Evolutionary conservation across 352 stramenopile species (phyloP), one percentile per base, ranked within the genome.

Genomic region (Phytophthora cajani): DNA sequence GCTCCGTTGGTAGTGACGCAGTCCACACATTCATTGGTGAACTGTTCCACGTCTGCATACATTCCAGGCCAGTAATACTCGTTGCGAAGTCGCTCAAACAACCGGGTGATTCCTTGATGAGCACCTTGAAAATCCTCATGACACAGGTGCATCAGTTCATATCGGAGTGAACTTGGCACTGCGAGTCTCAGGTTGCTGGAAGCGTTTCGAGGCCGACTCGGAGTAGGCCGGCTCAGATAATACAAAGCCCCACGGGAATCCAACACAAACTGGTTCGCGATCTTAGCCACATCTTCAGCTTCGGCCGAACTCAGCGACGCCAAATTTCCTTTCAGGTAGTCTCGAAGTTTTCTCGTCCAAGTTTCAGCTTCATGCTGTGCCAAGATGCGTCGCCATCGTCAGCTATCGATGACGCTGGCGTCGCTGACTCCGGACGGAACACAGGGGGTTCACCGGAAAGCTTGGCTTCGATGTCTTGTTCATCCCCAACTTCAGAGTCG

Each of bases 1-100:
- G 47, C n/a, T 1, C 36, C 36, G 21, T 71, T 71, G 42, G 42
- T 44, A 0, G 56, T 64, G 11, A 47, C 40, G 6, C 40, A 47
- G 16, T 47, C 40, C 11, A 47, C 40, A 14, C 40, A 47, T 19
- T 47, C 40, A 1, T 47, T 47, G 11, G 19, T 14, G 40, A 47
- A 47, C 16, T 14, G 40, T 14, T n/a, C 40, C 40, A 47, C 40
- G 17, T 47, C 40, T 12, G 40, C 40, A 47, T 47, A n/a, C 40
- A 47, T 47, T 19, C 11, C 40, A 14, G 17, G 16, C 40, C 40
- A 47, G 40, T 47, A 47, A 47, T 19, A 47, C 11, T 47, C 40
- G 2, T 12, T 12, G 16, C 40, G 40, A 5, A 47, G 17, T 7
- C 40, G 40, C 40, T 47, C 16, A 17, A 47, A 47, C 11, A 12